Evolutionary conservation across 1,139 yeast genomes (phyloP).

Genomic region (Nakaseomyces kungkrabaensis): DNA sequence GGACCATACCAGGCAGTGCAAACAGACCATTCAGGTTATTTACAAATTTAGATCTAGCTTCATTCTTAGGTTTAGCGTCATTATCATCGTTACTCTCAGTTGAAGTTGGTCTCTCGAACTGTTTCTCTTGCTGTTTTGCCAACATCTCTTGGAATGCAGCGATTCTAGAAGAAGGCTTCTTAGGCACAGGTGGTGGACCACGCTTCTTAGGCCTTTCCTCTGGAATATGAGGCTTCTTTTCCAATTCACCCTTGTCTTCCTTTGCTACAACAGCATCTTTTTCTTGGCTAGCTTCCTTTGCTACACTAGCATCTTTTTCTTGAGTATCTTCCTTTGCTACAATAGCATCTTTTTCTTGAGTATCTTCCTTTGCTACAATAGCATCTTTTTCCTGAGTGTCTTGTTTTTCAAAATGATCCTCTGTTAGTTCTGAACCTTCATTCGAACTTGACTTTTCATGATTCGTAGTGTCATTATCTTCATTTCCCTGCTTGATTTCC

Average conservation of each 20-base stretch:
- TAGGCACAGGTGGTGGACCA: conserved; percentile 59
- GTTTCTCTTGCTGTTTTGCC: conserved; percentile 34
- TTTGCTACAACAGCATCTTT: too few species aligned
- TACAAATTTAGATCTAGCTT: conserved; percentile 37
- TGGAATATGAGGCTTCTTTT: conserved; percentile 2
- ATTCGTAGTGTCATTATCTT: too few species aligned
- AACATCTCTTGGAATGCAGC: conserved; percentile 74
- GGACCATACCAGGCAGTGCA: conserved; percentile 59
- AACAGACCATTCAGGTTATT: conserved; percentile 49
- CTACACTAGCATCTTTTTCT: too few species aligned
- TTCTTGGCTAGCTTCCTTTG: too few species aligned
- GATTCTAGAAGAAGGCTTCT: conserved; percentile 64
- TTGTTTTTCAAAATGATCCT: too few species aligned
- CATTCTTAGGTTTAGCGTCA: conserved; percentile 8
- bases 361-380: too few species aligned
- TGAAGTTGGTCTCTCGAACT: conserved; percentile 8
- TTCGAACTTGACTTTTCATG: too few species aligned
- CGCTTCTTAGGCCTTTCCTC: conserved; percentile 12
- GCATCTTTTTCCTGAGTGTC: too few species aligned
- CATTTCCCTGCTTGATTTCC: too few species aligned
- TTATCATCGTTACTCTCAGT: conserved; percentile 17
- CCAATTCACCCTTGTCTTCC: not conserved
- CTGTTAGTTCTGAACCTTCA: too few species aligned
- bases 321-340: too few species aligned
- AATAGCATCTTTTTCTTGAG: too few species aligned